Percentiles rank a stretch among this genome's conserved stretches.
phyloP scores from a whole-genome alignment of 257 asterid species.

The Primulina huaijiensis region DNA sequence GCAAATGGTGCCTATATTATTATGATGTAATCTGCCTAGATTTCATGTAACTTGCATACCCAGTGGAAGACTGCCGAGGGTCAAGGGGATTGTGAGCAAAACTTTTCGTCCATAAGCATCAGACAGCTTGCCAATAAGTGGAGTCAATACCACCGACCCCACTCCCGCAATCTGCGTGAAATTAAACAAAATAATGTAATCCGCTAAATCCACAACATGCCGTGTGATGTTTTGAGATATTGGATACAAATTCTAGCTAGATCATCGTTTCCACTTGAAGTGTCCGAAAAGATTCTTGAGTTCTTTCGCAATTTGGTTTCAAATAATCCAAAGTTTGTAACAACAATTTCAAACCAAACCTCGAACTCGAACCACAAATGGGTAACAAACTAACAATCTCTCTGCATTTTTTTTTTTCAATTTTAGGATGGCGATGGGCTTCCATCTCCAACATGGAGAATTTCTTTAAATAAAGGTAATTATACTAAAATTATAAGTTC shows the following conservation, averaged over 20 bases:
- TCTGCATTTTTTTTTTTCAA: background rate
- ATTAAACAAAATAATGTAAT: background rate
- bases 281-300: background rate
- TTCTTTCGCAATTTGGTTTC: background rate
- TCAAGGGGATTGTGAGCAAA: conserved; percentile 32
- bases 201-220: too few relatives aligned
- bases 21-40: background rate
- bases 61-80: conserved; percentile 32
- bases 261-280: background rate
- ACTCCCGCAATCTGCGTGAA: conserved; percentile 32
- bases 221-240: too few relatives aligned
- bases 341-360: too few relatives aligned
- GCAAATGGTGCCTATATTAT: too few relatives aligned
- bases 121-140: conserved; percentile 38
- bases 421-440: too few relatives aligned
- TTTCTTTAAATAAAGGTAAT: too few relatives aligned
- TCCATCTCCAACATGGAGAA: background rate
- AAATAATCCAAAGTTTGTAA: too few relatives aligned
- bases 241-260: background rate
- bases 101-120: conserved; percentile 38
- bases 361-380: too few relatives aligned
- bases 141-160: conserved; percentile 36
- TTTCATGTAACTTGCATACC: conserved; percentile 17
- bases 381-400: background rate
- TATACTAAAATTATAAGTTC: too few relatives aligned